These are phyloP conservation scores for Phaeosphaeriaceae sp. DNA, from an alignment of 2,329 filamentous ascomycete species.

Conservation along the genomic window DNA sequence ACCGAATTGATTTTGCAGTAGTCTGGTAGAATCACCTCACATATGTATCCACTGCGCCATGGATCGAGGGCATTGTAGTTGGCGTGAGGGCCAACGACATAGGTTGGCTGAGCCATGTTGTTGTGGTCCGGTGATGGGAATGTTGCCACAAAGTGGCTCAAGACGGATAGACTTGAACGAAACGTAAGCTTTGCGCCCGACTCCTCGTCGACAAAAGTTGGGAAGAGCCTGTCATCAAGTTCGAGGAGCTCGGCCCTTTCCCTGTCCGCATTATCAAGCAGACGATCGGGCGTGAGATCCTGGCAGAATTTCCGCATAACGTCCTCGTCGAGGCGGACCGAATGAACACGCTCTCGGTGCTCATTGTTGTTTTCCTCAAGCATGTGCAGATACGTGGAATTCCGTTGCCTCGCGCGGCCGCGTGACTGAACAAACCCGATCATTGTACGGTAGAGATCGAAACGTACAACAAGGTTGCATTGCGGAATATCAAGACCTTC, in stretches of 20 bases:
- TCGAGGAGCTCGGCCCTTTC: conserved; percentile 64
- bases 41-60: conserved; percentile 52
- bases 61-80: conserved; percentile 12
- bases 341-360: conserved; percentile 64
- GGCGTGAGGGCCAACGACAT: conserved; percentile 58
- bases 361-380: conserved; percentile 71
- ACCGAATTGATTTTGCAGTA: conserved; percentile 73
- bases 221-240: conserved; percentile 57
- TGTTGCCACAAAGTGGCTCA: conserved; percentile 76
- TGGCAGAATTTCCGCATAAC: conserved; percentile 79
- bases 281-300: conserved; percentile 74
- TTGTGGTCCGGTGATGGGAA: conserved; percentile 63
- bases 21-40: conserved; percentile 80
- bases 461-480: conserved; percentile 74
- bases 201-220: conserved; percentile 65
- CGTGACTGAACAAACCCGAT: conserved; percentile 96
- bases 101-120: conserved; percentile 59
- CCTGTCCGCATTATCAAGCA: conserved; percentile 67
- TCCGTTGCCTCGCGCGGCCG: conserved; percentile 78
- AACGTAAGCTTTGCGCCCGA: conserved; percentile 84
- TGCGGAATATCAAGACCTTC: conserved; percentile 72
- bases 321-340: conserved; percentile 65
- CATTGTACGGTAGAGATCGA: conserved; percentile 86
- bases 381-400: conserved; percentile 87
- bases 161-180: conserved; percentile 72